phyloP scores from a whole-genome alignment of 768 basidiomycete species.

The Podaxis sp. region DNA sequence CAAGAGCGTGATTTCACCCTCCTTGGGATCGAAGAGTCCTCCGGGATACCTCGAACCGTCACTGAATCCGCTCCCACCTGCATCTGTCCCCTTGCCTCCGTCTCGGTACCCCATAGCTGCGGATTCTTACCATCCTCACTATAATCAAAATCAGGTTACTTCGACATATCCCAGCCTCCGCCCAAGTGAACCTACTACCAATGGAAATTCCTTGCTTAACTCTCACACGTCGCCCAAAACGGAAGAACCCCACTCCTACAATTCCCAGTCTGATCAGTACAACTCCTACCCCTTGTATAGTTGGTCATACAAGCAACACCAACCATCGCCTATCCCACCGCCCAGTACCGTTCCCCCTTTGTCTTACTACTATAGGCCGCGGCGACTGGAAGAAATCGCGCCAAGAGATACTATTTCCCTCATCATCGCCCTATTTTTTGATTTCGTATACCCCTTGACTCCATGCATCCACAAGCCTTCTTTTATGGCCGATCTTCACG shows the following conservation, averaged over 20 bases:
- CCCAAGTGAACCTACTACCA: constrained; percentile 33
- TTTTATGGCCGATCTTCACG: constrained; percentile 86
- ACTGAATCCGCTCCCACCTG: constrained; percentile 31
- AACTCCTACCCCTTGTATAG: constrained; percentile 66
- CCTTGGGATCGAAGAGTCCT: constrained; percentile 41
- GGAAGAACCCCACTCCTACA: constrained; percentile 43
- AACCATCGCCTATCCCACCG: constrained; percentile 39
- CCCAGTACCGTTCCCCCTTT: constrained; percentile 58
- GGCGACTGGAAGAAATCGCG: constrained; percentile 78
- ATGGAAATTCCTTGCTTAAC: constrained; percentile 28
- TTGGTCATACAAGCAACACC: constrained; percentile 71
- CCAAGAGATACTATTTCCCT: constrained; percentile 78
- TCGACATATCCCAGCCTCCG: constrained; percentile 39
- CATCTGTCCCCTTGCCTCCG: constrained; percentile 49
- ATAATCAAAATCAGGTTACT: constrained; percentile 35
- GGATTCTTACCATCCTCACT: constrained; percentile 64
- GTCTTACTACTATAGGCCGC: constrained; percentile 70
- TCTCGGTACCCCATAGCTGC: constrained; percentile 71
- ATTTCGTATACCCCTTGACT: constrained; percentile 89
- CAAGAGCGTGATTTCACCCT: constrained; percentile 44
- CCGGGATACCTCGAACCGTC: constrained; percentile 55
- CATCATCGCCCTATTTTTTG: constrained; percentile 88
- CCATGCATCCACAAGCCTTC: constrained; percentile 90
- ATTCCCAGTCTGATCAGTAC: constrained; percentile 48
- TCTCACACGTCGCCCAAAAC: constrained; percentile 36